Evolutionary conservation across 306 rosid species (phyloP).

Genomic region (Chamaecrista fasciculata): DNA sequence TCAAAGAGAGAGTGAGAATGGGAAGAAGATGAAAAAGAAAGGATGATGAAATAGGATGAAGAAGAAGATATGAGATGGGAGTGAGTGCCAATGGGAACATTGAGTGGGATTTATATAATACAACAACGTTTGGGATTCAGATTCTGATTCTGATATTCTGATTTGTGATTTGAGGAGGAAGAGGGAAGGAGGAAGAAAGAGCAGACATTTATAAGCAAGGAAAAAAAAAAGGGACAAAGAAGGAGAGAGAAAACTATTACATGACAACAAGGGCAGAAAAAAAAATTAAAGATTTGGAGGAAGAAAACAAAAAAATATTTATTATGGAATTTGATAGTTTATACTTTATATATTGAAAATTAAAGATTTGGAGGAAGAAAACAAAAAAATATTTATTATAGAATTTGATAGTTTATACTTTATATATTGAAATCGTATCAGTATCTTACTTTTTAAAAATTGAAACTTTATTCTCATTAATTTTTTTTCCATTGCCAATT

Average conservation of each 20-base stretch:
- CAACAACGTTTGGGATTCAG: slow-evolving; percentile 21
- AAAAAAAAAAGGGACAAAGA: background rate
- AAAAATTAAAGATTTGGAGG: background rate
- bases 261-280: background rate
- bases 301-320: no score
- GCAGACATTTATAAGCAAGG: background rate
- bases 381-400: no score
- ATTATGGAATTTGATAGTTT: no score
- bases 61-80: background rate
- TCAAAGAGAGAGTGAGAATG: background rate
- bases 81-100: slow-evolving; percentile 15
- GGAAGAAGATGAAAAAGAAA: background rate
- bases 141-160: slow-evolving; percentile 8
- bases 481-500: no score
- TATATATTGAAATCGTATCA: background rate
- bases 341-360: background rate
- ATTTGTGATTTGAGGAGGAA: no score
- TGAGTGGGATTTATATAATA: slow-evolving; percentile 30
- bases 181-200: background rate
- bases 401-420: background rate
- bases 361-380: background rate
- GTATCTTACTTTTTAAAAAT: background rate
- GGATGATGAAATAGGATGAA: background rate
- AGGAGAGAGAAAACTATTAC: background rate
- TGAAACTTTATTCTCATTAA: no score